Evolutionary conservation across 73 alveolate genomes (phyloP).

Genomic region (Paramecium biaurelia): DNA sequence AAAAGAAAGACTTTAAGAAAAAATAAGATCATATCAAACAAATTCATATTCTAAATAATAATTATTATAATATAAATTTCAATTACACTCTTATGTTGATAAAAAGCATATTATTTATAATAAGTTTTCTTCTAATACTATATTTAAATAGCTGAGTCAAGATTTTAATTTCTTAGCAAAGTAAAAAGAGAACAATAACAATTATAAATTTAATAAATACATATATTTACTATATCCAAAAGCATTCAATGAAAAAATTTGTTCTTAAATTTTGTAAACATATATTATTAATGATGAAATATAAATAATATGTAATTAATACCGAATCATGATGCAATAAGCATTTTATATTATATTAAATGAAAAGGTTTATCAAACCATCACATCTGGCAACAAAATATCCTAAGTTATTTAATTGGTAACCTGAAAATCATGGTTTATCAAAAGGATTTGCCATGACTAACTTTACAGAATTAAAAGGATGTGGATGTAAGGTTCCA

Average conservation of each 20-base stretch:
- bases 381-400: not conserved
- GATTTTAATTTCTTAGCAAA: no score
- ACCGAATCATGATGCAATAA: not conserved
- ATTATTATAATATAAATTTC: no score
- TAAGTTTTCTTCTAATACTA: no score
- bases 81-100: no score
- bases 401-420: conserved; percentile 49
- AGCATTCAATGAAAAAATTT: not conserved
- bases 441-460: conserved; percentile 80
- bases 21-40: not conserved
- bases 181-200: not conserved
- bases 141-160: no score
- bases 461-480: conserved; percentile 79
- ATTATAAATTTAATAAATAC: not conserved
- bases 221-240: not conserved
- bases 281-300: not conserved
- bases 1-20: not conserved
- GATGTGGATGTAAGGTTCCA: conserved; percentile 96
- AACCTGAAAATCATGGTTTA: conserved; percentile 71
- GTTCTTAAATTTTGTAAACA: not conserved
- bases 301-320: not conserved
- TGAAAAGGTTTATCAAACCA: conserved; percentile 19
- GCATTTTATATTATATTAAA: not conserved
- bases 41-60: not conserved
- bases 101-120: no score